Percentiles rank a stretch among this genome's conserved stretches.
Evolutionary conservation across 202 grass and related monocot genomes (phyloP).

Genomic region (Saccharum hybrid): DNA sequence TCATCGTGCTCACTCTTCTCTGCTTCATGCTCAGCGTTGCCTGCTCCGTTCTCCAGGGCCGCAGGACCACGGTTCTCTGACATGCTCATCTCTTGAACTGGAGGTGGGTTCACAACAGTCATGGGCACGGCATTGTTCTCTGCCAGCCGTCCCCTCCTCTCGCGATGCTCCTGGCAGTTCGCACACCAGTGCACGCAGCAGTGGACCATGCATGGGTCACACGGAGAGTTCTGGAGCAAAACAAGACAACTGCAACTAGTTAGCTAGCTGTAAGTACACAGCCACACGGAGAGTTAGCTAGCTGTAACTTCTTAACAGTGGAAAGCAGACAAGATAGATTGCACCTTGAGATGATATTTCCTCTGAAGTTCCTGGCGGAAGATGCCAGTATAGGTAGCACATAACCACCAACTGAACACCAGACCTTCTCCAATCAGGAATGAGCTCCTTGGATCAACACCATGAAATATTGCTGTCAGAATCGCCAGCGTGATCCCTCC

Average conservation of each 20-base stretch:
- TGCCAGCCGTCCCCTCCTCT: constrained; percentile 76
- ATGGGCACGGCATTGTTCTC: constrained; percentile 58
- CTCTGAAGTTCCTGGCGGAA: constrained; percentile 89
- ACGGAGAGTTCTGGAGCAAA: constrained; percentile 73
- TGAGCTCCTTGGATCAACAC: constrained; percentile 73
- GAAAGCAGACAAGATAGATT: constrained; percentile 2
- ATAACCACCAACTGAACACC: constrained; percentile 92
- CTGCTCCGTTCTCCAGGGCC: constrained; percentile 28
- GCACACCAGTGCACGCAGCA: constrained; percentile 95
- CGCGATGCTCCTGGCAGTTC: constrained; percentile 84
- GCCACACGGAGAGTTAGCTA: background rate
- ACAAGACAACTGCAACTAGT: background rate
- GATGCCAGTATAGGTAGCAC: constrained; percentile 82
- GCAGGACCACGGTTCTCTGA: constrained; percentile 38
- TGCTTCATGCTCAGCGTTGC: constrained; percentile 23
- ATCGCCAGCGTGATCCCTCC: constrained; percentile 81
- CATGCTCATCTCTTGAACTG: constrained; percentile 82
- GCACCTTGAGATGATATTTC: constrained; percentile 93
- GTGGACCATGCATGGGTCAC: constrained; percentile 89
- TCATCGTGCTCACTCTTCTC: constrained; percentile 50
- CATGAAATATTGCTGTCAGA: constrained; percentile 81
- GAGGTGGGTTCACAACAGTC: constrained; percentile 79
- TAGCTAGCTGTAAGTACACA: background rate
- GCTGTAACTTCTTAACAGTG: background rate
- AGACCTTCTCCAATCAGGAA: constrained; percentile 91